Evolutionary conservation across 306 rosid species (phyloP).

Genomic region (Prunus mongolica): DNA sequence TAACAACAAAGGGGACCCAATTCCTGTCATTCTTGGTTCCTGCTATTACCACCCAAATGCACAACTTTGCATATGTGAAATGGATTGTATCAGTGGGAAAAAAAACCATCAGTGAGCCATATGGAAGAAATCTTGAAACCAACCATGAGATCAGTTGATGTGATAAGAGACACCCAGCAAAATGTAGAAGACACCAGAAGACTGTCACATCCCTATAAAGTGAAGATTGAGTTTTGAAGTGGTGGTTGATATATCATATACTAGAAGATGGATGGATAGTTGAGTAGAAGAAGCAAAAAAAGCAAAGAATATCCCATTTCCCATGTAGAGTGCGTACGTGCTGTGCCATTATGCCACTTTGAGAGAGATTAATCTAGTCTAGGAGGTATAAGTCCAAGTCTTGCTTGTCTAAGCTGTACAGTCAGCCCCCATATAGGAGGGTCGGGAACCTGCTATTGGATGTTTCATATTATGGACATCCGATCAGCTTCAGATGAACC

Average conservation of each 20-base stretch:
- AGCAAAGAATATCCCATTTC: neutral
- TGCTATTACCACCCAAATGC: neutral
- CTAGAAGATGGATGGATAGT: neutral
- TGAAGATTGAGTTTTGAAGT: neutral
- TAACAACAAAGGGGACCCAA: slow-evolving; percentile 19
- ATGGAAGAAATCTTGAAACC: neutral
- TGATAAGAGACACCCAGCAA: neutral
- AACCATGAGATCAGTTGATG: neutral
- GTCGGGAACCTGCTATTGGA: slow-evolving; percentile 23
- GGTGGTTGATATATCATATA: neutral
- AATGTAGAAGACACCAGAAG: neutral
- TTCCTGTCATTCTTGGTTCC: slow-evolving; percentile 11
- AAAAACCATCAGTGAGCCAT: neutral
- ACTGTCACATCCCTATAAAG: neutral
- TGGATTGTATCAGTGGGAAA: neutral
- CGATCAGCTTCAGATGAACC: slow-evolving; percentile 2
- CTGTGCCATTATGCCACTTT: slow-evolving; percentile 14
- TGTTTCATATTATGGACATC: slow-evolving; percentile 2
- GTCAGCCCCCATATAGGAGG: slow-evolving; percentile 23
- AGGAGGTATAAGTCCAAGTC: neutral
- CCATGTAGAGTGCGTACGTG: slow-evolving; percentile 23
- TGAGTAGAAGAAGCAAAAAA: neutral
- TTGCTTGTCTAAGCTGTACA: slow-evolving; percentile 12
- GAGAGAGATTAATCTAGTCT: neutral
- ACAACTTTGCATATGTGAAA: neutral